Base-by-base conservation (phyloP, 2,329 filamentous ascomycete genomes). In the Fusarium anguioides region DNA sequence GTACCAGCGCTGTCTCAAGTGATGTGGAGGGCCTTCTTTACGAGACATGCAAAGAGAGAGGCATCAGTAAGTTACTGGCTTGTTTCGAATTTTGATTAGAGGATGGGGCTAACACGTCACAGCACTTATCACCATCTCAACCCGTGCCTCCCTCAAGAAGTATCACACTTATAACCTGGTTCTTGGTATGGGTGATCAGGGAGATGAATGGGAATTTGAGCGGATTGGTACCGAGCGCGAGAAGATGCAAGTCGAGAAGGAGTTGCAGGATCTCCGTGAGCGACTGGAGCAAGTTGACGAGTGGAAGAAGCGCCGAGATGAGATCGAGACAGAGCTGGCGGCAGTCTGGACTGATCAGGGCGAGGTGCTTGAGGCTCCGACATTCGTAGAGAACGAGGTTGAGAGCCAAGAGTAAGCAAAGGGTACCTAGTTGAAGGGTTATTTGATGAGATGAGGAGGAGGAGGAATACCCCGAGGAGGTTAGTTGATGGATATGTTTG, bases 11-110 rank as follows among this genome's bases (percentile, higher is more conserved):
- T 2, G 96, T 98, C 3, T 96, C 91, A 6, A 94, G 90, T 40
- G 96, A 99, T 73, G 96, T 99, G 4, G 96, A 99, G 76, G 96
- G 96, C 1, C 76, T 98, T 21, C 79, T 99, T 36, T 99, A 99
- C 75, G 94, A 99, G 81, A 91, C 88, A 20, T 94, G 93, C 73
- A 99, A 99, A 79, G 91, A 94, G 63, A 91, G 90, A 75, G 95
- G 95, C 0, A 98, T 98, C 71, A 99, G 91, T 93, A 83, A 86
- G 90, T 88, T 36, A 15, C 5, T 31, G 33, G 56, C 37, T 29
- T 23, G 26, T 24, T 10, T 20, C 12, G 40, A 17, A 4, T 58
- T 33, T 44, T 20, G 8, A 36, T 11, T 17, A 36, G 18, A n/a
- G 17, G 17, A 35, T 35, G 20, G 46, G 33, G 54, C 71, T 76